Evolutionary conservation across 352 stramenopile genomes (phyloP).

Genomic region (Phytopythium delawarense): DNA sequence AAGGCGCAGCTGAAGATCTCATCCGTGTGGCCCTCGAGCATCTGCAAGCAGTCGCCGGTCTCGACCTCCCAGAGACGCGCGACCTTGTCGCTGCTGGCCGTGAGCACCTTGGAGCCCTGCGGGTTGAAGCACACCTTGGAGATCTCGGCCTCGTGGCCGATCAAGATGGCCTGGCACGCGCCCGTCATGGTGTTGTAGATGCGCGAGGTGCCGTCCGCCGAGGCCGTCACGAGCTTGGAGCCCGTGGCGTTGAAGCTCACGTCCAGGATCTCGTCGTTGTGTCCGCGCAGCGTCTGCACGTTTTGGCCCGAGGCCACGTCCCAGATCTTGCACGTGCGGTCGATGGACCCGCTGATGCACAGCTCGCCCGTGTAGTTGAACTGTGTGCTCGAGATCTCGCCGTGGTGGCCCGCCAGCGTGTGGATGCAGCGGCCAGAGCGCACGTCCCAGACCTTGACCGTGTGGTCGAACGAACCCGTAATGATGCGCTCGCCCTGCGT

Average conservation of each 20-base stretch:
- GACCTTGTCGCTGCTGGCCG: conserved; percentile 93
- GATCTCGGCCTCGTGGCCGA: conserved; percentile 94
- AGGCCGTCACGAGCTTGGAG: conserved; percentile 93
- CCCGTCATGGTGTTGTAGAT: conserved; percentile 97
- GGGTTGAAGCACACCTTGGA: conserved; percentile 95
- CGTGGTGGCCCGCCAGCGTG: conserved; percentile 90
- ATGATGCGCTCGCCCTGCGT: conserved; percentile 91
- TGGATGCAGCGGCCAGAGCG: conserved; percentile 87
- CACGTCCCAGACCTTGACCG: conserved; percentile 91
- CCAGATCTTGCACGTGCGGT: conserved; percentile 94
- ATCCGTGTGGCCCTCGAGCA: conserved; percentile 96
- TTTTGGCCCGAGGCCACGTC: conserved; percentile 90
- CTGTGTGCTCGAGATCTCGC: conserved; percentile 94
- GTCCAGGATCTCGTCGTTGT: conserved; percentile 96
- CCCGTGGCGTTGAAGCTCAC: conserved; percentile 94
- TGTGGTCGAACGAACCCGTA: conserved; percentile 95
- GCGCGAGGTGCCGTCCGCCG: conserved; percentile 89
- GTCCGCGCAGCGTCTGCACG: conserved; percentile 89
- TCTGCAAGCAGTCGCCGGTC: conserved; percentile 91
- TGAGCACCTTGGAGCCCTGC: conserved; percentile 93
- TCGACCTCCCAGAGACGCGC: conserved; percentile 93
- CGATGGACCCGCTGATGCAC: conserved; percentile 92
- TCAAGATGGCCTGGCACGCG: conserved; percentile 92
- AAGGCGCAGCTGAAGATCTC: conserved; percentile 97
- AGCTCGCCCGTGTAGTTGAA: conserved; percentile 94